Percentiles rank a stretch among this genome's conserved stretches.
phyloP scores from a whole-genome alignment of 441 rosid genomes.

The Erodium moschatum region DNA sequence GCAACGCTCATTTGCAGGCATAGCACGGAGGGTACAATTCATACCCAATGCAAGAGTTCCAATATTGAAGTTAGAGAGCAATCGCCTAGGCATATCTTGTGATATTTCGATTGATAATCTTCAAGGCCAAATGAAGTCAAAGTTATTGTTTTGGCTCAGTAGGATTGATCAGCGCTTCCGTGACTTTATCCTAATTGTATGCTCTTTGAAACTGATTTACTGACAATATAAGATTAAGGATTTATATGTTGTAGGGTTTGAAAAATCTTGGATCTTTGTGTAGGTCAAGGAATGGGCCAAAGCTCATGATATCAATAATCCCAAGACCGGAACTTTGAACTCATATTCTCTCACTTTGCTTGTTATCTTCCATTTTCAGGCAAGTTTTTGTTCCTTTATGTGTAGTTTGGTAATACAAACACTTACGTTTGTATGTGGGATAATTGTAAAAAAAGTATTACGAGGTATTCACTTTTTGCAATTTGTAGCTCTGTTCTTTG shows the following conservation, averaged over 20 bases:
- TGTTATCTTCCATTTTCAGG: slow-evolving; percentile 94
- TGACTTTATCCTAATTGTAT: slow-evolving; percentile 68
- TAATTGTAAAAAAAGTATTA: no score
- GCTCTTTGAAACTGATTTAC: slow-evolving; percentile 17
- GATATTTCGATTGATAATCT: slow-evolving; percentile 80
- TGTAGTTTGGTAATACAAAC: no score
- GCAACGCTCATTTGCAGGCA: slow-evolving; percentile 33
- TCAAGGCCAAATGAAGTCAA: slow-evolving; percentile 66
- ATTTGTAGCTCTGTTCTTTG: no score
- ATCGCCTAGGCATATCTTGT: slow-evolving; percentile 50
- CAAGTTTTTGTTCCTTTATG: slow-evolving; percentile 16
- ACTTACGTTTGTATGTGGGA: no score
- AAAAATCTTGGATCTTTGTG: slow-evolving; percentile 16
- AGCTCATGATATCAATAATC: slow-evolving; percentile 59
- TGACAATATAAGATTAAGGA: slow-evolving; percentile 11
- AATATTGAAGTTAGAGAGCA: slow-evolving; percentile 59
- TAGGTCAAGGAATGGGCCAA: slow-evolving; percentile 99
- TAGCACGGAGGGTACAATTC: slow-evolving; percentile 45
- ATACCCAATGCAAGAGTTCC: slow-evolving; percentile 73
- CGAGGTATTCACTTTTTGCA: no score
- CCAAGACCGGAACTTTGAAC: slow-evolving; percentile 61
- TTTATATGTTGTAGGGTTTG: slow-evolving; percentile 14
- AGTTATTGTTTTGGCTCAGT: slow-evolving; percentile 66
- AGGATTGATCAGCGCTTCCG: slow-evolving; percentile 79
- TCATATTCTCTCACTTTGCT: slow-evolving; percentile 75